Evolutionary conservation across 2,329 filamentous ascomycete genomes (phyloP).

Genomic region (Neodidymelliopsis sp.): DNA sequence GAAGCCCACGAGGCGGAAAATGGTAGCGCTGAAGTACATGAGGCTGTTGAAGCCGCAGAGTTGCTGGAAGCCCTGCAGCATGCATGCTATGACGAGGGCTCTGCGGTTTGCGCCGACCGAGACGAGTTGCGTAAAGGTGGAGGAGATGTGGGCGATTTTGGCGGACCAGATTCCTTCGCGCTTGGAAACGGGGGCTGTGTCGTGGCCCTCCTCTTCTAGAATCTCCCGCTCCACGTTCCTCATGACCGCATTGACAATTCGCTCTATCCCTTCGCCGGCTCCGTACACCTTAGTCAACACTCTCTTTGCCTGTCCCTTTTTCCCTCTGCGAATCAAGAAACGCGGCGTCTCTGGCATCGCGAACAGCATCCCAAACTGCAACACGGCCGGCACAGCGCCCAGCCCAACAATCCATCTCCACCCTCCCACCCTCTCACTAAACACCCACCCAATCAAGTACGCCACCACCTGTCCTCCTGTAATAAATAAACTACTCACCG

Average conservation of each 20-base stretch:
- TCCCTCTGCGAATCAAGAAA: constrained; percentile 78
- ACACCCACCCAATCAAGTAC: constrained; percentile 81
- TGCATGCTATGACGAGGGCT: constrained; percentile 83
- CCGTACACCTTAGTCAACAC: constrained; percentile 73
- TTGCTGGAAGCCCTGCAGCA: constrained; percentile 87
- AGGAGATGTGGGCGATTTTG: constrained; percentile 58
- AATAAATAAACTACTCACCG: constrained; percentile 81
- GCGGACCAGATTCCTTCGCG: constrained; percentile 37
- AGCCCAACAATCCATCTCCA: constrained; percentile 95
- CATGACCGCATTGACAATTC: constrained; percentile 67
- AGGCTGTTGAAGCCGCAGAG: constrained; percentile 68
- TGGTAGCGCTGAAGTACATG: constrained; percentile 59
- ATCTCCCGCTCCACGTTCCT: constrained; percentile 77
- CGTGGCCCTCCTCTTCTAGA: constrained; percentile 68
- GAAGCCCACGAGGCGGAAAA: constrained; percentile 58
- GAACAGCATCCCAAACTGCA: constrained; percentile 73
- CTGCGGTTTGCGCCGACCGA: constrained; percentile 65
- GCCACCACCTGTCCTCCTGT: constrained; percentile 89
- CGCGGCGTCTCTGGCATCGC: constrained; percentile 88
- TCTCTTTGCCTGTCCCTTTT: constrained; percentile 65
- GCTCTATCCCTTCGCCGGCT: constrained; percentile 30
- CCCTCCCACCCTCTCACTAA: constrained; percentile 64
- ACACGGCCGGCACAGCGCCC: constrained; percentile 75
- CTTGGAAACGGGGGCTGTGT: constrained; percentile 46
- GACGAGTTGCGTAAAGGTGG: constrained; percentile 61